A percentile compares a stretch with the other conserved stretches of the same genome.
phyloP scores from a whole-genome alignment of 345 rosid species.

The Excoecaria cochinchinensis region DNA sequence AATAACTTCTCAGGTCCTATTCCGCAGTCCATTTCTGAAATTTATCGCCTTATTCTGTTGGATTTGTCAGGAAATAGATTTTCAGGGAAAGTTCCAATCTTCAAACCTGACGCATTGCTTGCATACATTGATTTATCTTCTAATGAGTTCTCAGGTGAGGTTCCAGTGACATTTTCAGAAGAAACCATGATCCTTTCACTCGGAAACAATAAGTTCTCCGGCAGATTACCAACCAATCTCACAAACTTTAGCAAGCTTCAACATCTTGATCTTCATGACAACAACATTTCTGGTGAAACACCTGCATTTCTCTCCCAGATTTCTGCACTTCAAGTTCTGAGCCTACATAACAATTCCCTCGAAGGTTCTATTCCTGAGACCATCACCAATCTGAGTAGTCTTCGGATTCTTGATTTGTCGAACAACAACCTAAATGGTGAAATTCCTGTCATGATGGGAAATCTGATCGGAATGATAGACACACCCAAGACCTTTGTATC shows the following conservation, averaged over 20 bases:
- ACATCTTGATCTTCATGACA: slow-evolving; percentile 37
- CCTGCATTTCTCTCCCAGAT: slow-evolving; percentile 30
- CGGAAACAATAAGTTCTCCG: slow-evolving; percentile 33
- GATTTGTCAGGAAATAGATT: slow-evolving; percentile 35
- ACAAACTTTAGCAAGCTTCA: slow-evolving; percentile 30
- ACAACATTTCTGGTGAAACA: slow-evolving; percentile 33
- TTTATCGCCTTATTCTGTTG: slow-evolving; percentile 32
- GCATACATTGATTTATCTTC: slow-evolving; percentile 34
- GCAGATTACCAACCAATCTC: slow-evolving; percentile 27
- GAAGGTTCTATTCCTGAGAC: slow-evolving; percentile 21
- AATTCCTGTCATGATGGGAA: slow-evolving; percentile 28
- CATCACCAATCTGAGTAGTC: slow-evolving; percentile 26
- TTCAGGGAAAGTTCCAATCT: slow-evolving; percentile 29
- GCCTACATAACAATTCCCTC: slow-evolving; percentile 30
- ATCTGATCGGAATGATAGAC: slow-evolving; percentile 30
- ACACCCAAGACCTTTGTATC: slow-evolving; percentile 16
- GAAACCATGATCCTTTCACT: slow-evolving; percentile 26
- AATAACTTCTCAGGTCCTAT: slow-evolving; percentile 36
- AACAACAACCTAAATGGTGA: slow-evolving; percentile 27
- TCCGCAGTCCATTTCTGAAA: slow-evolving; percentile 28
- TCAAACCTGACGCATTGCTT: slow-evolving; percentile 19
- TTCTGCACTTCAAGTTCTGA: slow-evolving; percentile 30
- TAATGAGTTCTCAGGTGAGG: slow-evolving; percentile 35
- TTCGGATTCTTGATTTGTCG: slow-evolving; percentile 37
- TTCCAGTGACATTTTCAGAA: slow-evolving; percentile 26